Percentiles rank a stretch among this genome's conserved stretches.
phyloP scores from a whole-genome alignment of 768 basidiomycete genomes.

The Lepiota venenata region DNA sequence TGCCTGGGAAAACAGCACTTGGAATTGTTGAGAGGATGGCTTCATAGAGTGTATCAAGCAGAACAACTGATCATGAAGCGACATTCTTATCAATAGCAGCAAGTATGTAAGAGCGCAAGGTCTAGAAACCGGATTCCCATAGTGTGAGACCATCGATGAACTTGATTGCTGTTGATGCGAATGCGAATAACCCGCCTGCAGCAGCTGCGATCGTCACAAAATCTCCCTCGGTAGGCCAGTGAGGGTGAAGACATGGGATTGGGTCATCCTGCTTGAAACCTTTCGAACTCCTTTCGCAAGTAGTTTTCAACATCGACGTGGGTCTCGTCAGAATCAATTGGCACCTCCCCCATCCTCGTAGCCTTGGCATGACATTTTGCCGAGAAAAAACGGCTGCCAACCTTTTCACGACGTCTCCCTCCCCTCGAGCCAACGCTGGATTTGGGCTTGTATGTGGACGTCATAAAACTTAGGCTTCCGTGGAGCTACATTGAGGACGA shows the following conservation, averaged over 20 bases:
- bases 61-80: background rate
- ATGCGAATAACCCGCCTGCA: background rate
- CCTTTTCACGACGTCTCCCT: too few species aligned
- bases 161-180: background rate
- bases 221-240: background rate
- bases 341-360: conserved; percentile 1
- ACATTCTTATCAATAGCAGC: background rate
- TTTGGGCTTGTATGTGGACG: too few species aligned
- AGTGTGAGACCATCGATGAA: background rate
- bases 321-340: conserved; percentile 10
- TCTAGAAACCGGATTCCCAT: background rate
- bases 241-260: background rate
- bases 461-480: too few species aligned
- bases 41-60: background rate
- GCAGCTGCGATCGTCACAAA: background rate
- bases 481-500: too few species aligned
- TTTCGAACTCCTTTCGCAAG: conserved; percentile 11
- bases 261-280: conserved; percentile 7
- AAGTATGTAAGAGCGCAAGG: background rate
- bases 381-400: conserved; percentile 10
- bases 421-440: too few species aligned
- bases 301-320: conserved; percentile 17
- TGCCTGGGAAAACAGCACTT: background rate
- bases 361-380: background rate
- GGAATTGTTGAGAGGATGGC: conserved; percentile 2